Percentiles rank a stretch among this genome's conserved stretches.
These are phyloP conservation scores for Diversispora epigaea DNA, from an alignment of 192 early-diverging fungal species.

Conservation along the genomic window DNA sequence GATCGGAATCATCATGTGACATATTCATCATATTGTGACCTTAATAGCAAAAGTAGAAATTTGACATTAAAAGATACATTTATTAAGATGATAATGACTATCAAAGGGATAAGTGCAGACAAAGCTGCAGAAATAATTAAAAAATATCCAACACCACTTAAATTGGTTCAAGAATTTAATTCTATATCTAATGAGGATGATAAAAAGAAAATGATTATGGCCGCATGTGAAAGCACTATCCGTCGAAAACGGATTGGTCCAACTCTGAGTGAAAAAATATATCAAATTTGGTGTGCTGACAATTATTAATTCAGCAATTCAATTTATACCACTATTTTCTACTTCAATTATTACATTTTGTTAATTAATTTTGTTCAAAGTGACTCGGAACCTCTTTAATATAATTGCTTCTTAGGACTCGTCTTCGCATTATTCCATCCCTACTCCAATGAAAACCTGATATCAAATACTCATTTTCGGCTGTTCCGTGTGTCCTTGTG, in stretches of 20 bases:
- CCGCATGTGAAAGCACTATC: constrained; percentile 38
- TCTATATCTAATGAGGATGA: constrained; percentile 42
- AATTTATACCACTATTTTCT: no score
- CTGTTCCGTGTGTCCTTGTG: no score
- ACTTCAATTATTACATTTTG: no score
- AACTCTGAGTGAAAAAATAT: constrained; percentile 52
- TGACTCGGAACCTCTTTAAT: no score
- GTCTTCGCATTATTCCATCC: no score
- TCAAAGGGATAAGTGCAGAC: constrained; percentile 80
- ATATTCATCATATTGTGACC: constrained; percentile 60
- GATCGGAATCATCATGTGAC: constrained; percentile 52
- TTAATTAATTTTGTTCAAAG: no score
- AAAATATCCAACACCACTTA: constrained; percentile 67
- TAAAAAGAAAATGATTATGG: constrained; percentile 51
- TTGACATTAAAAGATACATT: constrained; percentile 77
- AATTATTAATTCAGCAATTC: constrained; percentile 30
- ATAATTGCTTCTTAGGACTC: no score
- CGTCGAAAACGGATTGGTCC: constrained; percentile 52
- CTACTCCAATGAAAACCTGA: no score
- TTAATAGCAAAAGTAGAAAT: constrained; percentile 75
- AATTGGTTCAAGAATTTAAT: constrained; percentile 50
- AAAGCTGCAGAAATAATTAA: constrained; percentile 76
- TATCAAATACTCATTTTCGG: no score
- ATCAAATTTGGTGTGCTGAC: constrained; percentile 60
- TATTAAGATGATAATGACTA: constrained; percentile 79